Evolutionary conservation across 306 rosid genomes (phyloP).

Genomic region (Vicia faba): DNA sequence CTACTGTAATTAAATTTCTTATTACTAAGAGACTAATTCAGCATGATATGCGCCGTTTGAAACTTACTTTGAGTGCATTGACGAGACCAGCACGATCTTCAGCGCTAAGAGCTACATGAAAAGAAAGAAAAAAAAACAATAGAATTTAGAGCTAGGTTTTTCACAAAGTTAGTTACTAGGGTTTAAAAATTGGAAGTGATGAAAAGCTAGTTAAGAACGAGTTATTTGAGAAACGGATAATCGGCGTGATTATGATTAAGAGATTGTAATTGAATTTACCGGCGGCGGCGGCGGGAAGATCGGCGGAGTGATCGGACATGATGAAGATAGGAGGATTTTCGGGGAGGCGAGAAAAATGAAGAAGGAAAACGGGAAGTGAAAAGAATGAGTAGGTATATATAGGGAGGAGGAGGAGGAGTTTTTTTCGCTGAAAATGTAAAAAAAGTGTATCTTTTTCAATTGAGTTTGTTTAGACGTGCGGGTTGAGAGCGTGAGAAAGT

Average conservation of each 20-base stretch:
- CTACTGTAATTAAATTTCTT: neutral
- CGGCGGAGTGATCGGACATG: conserved; percentile 44
- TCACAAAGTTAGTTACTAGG: neutral
- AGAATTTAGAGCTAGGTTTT: conserved; percentile 27
- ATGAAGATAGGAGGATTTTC: too few species aligned
- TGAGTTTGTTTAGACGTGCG: too few species aligned
- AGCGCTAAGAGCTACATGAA: conserved; percentile 49
- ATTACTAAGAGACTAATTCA: conserved; percentile 1
- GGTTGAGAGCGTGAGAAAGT: too few species aligned
- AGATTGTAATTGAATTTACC: conserved; percentile 36
- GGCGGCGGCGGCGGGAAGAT: conserved; percentile 52
- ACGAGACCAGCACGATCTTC: conserved; percentile 62
- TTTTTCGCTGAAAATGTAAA: too few species aligned
- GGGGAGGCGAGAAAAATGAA: neutral
- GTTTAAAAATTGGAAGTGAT: neutral
- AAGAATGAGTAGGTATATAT: neutral
- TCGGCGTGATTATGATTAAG: neutral
- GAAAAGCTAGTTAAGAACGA: neutral
- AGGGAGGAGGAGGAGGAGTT: too few species aligned
- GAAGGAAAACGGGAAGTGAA: neutral
- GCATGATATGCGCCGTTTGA: neutral
- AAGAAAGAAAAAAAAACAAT: conserved; percentile 8
- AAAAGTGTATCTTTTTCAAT: too few species aligned
- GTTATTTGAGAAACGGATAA: neutral
- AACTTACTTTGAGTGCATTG: conserved; percentile 50